Conservation (phyloP, 345 rosid genomes). For the Dipteronia dyeriana region DNA sequence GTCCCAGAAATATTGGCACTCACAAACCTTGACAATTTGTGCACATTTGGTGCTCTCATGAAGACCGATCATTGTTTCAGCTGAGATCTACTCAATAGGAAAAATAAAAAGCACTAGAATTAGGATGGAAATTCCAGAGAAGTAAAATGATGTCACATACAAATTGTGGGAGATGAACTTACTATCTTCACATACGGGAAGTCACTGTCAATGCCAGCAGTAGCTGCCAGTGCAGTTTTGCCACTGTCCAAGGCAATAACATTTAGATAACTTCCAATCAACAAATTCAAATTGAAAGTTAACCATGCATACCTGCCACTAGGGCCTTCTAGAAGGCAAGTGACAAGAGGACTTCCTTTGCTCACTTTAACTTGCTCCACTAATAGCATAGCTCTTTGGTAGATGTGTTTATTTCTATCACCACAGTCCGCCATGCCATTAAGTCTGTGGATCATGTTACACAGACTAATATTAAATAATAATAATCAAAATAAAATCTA, state of each 20-base stretch:
- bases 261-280: conserved; percentile 22
- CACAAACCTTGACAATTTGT: conserved; percentile 83
- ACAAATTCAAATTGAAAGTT: conserved; percentile 13
- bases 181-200: conserved; percentile 98
- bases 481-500: not conserved
- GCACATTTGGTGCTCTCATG: conserved; percentile 97
- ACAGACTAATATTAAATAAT: conserved; percentile 18
- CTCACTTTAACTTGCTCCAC: conserved; percentile 99
- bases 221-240: conserved; percentile 96
- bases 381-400: conserved; percentile 81
- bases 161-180: conserved; percentile 34
- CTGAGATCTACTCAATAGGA: conserved; percentile 63
- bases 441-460: conserved; percentile 48
- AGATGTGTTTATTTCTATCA: conserved; percentile 70
- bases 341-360: conserved; percentile 89
- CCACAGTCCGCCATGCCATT: conserved; percentile 96
- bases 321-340: conserved; percentile 94
- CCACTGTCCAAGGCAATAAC: conserved; percentile 60
- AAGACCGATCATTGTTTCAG: conserved; percentile 95
- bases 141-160: not conserved
- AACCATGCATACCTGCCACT: conserved; percentile 72
- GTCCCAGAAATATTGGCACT: not conserved
- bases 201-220: conserved; percentile 92
- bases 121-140: not conserved
- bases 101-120: conserved; percentile 1